These are phyloP conservation scores for Arthrobotrys sphaeroides DNA, from an alignment of 2,329 filamentous ascomycete genomes.

Conservation along the genomic window DNA sequence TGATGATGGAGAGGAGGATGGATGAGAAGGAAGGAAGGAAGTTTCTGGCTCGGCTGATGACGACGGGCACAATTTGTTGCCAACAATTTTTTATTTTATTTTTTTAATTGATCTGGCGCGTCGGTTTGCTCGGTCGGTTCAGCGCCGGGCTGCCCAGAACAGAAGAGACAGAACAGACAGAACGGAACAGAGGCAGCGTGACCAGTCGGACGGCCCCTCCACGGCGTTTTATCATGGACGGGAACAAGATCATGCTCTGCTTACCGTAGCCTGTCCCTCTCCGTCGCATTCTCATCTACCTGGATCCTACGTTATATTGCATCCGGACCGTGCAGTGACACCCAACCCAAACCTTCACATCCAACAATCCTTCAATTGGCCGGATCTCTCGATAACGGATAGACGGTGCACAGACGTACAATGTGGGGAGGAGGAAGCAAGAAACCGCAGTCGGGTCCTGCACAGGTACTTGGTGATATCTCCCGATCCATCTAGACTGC, in stretches of 20 bases:
- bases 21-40: background rate
- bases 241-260: background rate
- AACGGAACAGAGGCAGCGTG: conserved; percentile 14
- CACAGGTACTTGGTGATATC: conserved; percentile 38
- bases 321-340: background rate
- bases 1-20: conserved; percentile 28
- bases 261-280: background rate
- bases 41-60: background rate
- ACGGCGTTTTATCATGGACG: background rate
- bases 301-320: background rate
- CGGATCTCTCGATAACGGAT: background rate
- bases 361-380: conserved; percentile 1
- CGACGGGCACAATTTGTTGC: conserved; percentile 1
- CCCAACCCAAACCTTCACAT: background rate
- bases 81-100: too few relatives aligned
- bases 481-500: too few relatives aligned
- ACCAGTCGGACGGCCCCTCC: conserved; percentile 23
- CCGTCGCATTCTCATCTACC: background rate
- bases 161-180: background rate
- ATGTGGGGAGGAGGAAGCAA: conserved; percentile 48
- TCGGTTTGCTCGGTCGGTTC: conserved; percentile 28
- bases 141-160: conserved; percentile 19
- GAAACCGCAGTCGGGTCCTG: conserved; percentile 43
- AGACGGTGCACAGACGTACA: conserved; percentile 10
- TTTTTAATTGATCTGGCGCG: background rate